phyloP scores from a whole-genome alignment of 2,329 filamentous ascomycete genomes.

The Malbranchea zuffiana region DNA sequence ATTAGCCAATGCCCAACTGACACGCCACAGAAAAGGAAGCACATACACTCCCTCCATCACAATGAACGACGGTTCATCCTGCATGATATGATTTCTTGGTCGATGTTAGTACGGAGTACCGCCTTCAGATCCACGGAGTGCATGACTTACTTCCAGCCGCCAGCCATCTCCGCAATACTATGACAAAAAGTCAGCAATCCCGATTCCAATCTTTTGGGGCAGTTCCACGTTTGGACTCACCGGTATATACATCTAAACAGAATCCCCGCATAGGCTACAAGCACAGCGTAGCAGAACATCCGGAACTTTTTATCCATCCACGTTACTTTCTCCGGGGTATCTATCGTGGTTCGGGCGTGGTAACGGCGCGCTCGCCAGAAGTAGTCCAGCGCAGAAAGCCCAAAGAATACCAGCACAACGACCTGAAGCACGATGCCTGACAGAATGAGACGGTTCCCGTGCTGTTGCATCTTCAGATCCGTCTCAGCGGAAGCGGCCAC shows the following conservation, averaged over 20 bases:
- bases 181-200: slow-evolving; percentile 8
- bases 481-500: slow-evolving; percentile 42
- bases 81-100: slow-evolving; percentile 36
- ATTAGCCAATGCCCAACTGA: too few relatives aligned
- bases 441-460: slow-evolving; percentile 47
- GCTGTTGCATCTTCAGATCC: slow-evolving; percentile 29
- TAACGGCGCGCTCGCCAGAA: slow-evolving; percentile 32
- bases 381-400: slow-evolving; percentile 31
- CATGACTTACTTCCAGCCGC: slow-evolving; percentile 44
- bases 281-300: slow-evolving; percentile 21
- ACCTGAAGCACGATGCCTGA: slow-evolving; percentile 50
- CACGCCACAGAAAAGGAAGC: too few relatives aligned
- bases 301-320: slow-evolving; percentile 16
- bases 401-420: slow-evolving; percentile 35
- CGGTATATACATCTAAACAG: slow-evolving; percentile 37
- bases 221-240: slow-evolving; percentile 19
- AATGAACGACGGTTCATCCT: slow-evolving; percentile 38
- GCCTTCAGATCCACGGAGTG: too few relatives aligned
- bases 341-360: neutral
- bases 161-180: slow-evolving; percentile 42
- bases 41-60: slow-evolving; percentile 40
- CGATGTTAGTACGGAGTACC: too few relatives aligned
- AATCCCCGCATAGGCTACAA: slow-evolving; percentile 31
- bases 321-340: slow-evolving; percentile 1
- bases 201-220: neutral